These are phyloP conservation scores for Kazachstania taianensis DNA, from an alignment of 805 yeast genomes.

Conservation along the genomic window DNA sequence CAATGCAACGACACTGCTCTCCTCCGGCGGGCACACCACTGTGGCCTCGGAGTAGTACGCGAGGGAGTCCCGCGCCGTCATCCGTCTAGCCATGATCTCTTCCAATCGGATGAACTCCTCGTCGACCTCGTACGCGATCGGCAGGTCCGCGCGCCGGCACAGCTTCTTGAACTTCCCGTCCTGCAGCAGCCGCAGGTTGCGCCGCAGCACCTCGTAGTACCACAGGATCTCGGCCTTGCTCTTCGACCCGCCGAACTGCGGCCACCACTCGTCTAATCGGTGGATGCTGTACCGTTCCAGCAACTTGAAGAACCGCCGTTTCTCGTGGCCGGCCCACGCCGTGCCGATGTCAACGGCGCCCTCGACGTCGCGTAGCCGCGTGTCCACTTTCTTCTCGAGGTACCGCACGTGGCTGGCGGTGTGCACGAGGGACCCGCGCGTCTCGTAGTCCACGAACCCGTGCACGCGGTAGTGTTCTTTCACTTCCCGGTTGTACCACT, in stretches of 20 bases:
- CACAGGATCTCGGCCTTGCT: slow-evolving; percentile 21
- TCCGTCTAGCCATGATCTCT: slow-evolving; percentile 15
- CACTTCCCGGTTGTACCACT: slow-evolving; percentile 5
- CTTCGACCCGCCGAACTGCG: slow-evolving; percentile 12
- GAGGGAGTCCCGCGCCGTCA: not conserved
- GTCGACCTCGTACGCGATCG: slow-evolving; percentile 28
- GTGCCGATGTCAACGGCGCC: slow-evolving; percentile 15
- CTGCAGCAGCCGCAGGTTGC: slow-evolving; percentile 13
- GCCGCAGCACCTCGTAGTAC: slow-evolving; percentile 18
- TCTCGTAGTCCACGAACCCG: slow-evolving; percentile 4
- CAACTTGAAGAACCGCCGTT: slow-evolving; percentile 23
- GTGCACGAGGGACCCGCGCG: slow-evolving; percentile 7
- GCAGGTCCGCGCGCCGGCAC: slow-evolving; percentile 16
- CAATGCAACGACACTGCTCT: slow-evolving; percentile 8
- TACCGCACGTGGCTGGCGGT: slow-evolving; percentile 1
- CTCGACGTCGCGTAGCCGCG: slow-evolving; percentile 1
- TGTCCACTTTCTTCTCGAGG: slow-evolving; percentile 3
- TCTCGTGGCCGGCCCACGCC: slow-evolving; percentile 23
- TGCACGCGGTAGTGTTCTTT: slow-evolving; percentile 2
- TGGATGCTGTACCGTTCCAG: slow-evolving; percentile 25
- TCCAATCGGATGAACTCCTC: slow-evolving; percentile 21
- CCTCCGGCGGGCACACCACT: not conserved
- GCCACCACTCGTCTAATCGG: slow-evolving; percentile 25
- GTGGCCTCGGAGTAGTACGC: not conserved
- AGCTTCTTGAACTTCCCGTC: slow-evolving; percentile 11